Percentiles rank a stretch among this genome's conserved stretches.
These are phyloP conservation scores for Begonia loranthoides DNA, from an alignment of 306 rosid genomes.

Conservation along the genomic window DNA sequence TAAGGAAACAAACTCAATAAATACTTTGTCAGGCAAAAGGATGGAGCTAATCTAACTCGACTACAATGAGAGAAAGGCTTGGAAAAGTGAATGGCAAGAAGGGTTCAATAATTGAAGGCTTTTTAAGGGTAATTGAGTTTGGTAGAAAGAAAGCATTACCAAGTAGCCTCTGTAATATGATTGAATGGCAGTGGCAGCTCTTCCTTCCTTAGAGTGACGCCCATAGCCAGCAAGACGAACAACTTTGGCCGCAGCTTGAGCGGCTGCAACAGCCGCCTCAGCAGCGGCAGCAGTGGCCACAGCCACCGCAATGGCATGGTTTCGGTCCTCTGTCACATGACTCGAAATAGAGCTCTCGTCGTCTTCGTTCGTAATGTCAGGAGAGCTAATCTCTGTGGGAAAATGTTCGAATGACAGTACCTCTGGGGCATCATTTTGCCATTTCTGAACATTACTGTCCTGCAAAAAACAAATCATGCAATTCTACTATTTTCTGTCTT, in stretches of 20 bases:
- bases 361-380: conserved; percentile 46
- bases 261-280: conserved; percentile 69
- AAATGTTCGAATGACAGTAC: conserved; percentile 74
- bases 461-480: conserved; percentile 7
- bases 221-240: conserved; percentile 66
- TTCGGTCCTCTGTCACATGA: conserved; percentile 37
- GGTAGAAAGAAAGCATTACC: conserved; percentile 17
- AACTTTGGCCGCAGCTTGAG: conserved; percentile 79
- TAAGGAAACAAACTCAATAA: too few relatives aligned
- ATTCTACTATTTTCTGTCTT: background rate
- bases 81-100: too few relatives aligned
- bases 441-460: conserved; percentile 32
- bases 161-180: conserved; percentile 86
- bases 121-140: too few relatives aligned
- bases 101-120: too few relatives aligned
- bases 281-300: conserved; percentile 79
- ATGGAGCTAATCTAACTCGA: too few relatives aligned
- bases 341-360: conserved; percentile 47
- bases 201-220: conserved; percentile 58
- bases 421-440: conserved; percentile 53
- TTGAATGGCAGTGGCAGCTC: conserved; percentile 77
- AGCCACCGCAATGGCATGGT: conserved; percentile 63
- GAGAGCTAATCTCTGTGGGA: conserved; percentile 48
- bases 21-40: too few relatives aligned
- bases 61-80: too few relatives aligned